phyloP scores from a whole-genome alignment of 2,329 filamentous ascomycete species.

The Hypoxylon sp. region DNA sequence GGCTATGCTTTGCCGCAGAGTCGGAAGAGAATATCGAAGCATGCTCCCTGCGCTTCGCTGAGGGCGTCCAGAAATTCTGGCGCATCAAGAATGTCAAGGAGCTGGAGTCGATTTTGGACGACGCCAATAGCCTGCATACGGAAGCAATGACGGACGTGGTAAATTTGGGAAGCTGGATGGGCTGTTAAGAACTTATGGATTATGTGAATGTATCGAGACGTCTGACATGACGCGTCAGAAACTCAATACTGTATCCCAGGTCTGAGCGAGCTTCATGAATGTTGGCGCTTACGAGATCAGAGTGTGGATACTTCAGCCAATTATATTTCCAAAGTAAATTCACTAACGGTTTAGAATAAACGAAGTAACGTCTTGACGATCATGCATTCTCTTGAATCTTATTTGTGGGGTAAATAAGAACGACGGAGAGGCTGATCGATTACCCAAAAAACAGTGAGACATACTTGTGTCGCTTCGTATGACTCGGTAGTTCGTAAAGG shows the following conservation, averaged over 20 bases:
- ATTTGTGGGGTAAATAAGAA: not conserved
- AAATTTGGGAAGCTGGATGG: slow-evolving; percentile 46
- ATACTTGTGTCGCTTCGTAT: not conserved
- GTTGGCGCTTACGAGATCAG: not conserved
- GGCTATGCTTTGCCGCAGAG: slow-evolving; percentile 89
- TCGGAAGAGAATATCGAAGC: slow-evolving; percentile 75
- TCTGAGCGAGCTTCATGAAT: not conserved
- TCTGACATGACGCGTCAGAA: not conserved
- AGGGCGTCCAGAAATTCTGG: slow-evolving; percentile 82
- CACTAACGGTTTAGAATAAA: slow-evolving; percentile 20
- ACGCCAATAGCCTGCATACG: slow-evolving; percentile 45
- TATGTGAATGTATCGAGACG: not conserved
- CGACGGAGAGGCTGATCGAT: not conserved
- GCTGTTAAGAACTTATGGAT: slow-evolving; percentile 42
- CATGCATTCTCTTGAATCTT: not conserved
- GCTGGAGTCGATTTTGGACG: slow-evolving; percentile 72
- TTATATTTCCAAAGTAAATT: not conserved
- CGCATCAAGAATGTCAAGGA: slow-evolving; percentile 74
- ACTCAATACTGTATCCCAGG: not conserved
- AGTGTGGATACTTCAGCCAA: not conserved
- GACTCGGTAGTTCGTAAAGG: not conserved
- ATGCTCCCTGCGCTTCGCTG: slow-evolving; percentile 73
- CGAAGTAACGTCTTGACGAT: slow-evolving; percentile 2
- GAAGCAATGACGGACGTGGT: slow-evolving; percentile 44
- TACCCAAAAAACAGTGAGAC: not conserved